Evolutionary conservation across 1,139 yeast genomes (phyloP).

Genomic region (Pichia terricola): DNA sequence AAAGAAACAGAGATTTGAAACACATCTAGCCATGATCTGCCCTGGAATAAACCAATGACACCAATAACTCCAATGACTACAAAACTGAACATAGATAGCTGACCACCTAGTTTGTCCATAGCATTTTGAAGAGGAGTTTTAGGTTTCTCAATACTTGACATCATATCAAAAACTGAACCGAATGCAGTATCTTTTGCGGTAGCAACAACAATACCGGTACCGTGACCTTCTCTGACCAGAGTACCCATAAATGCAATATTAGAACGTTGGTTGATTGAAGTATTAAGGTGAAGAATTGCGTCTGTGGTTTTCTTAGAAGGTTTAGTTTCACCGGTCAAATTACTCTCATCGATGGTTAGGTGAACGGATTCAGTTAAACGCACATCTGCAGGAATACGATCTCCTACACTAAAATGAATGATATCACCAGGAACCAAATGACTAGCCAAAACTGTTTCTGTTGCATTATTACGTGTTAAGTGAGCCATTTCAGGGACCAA

Average conservation of each 20-base stretch:
- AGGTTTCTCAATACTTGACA: conserved; percentile 89
- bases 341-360: conserved; percentile 79
- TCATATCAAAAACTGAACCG: conserved; percentile 83
- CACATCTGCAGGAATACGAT: conserved; percentile 89
- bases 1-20: conserved; percentile 91
- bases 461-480: conserved; percentile 68
- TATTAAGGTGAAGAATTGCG: conserved; percentile 18
- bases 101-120: conserved; percentile 91
- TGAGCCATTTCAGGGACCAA: conserved; percentile 93
- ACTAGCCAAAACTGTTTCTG: conserved; percentile 74
- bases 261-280: conserved; percentile 43
- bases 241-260: conserved; percentile 95
- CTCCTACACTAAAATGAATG: conserved; percentile 83
- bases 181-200: conserved; percentile 84
- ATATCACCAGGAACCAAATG: conserved; percentile 90
- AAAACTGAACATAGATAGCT: conserved; percentile 74
- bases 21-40: conserved; percentile 93
- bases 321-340: conserved; percentile 86
- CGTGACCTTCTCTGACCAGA: conserved; percentile 88
- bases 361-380: conserved; percentile 71
- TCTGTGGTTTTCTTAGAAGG: conserved; percentile 59
- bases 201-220: conserved; percentile 85
- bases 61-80: conserved; percentile 81
- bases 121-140: conserved; percentile 91
- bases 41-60: conserved; percentile 77